A percentile compares a stretch with the other conserved stretches of the same genome.
These are phyloP conservation scores for Dioscorea alata DNA, from an alignment of 106 monocot species.

Conservation along the genomic window DNA sequence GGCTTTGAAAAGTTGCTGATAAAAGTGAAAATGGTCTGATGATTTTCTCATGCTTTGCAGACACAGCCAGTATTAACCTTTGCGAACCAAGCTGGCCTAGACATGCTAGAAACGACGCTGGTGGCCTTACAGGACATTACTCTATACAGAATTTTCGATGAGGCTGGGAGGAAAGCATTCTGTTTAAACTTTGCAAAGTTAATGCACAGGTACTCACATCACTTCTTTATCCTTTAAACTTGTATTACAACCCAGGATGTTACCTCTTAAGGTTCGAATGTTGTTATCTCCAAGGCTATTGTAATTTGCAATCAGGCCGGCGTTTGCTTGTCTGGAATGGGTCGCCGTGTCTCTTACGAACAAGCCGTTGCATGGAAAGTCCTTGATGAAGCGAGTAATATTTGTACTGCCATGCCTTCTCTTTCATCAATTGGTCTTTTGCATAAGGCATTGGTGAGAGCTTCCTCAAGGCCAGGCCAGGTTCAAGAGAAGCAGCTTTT, in stretches of 20 bases:
- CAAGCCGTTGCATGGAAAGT: slow-evolving; percentile 90
- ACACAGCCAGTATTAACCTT: slow-evolving; percentile 71
- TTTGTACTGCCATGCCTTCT: slow-evolving; percentile 77
- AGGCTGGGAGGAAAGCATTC: slow-evolving; percentile 45
- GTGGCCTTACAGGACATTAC: slow-evolving; percentile 89
- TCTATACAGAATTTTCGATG: slow-evolving; percentile 84
- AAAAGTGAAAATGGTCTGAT: neutral
- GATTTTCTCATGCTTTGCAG: slow-evolving; percentile 23
- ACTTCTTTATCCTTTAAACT: neutral
- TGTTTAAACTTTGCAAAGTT: slow-evolving; percentile 60
- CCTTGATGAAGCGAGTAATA: slow-evolving; percentile 39
- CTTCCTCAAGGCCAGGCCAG: no score
- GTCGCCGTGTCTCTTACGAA: slow-evolving; percentile 73
- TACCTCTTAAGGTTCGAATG: neutral
- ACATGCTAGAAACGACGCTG: slow-evolving; percentile 92
- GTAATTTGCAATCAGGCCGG: slow-evolving; percentile 68
- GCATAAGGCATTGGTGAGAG: slow-evolving; percentile 10
- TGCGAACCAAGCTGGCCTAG: slow-evolving; percentile 89
- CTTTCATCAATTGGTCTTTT: slow-evolving; percentile 94
- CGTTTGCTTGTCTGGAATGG: slow-evolving; percentile 78
- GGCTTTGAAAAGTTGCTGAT: neutral
- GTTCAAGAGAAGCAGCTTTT: no score
- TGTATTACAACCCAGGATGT: neutral
- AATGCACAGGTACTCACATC: slow-evolving; percentile 76
- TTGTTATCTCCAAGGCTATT: slow-evolving; percentile 50